Percentiles rank a stretch among this genome's conserved stretches.
Evolutionary conservation across 306 rosid genomes (phyloP).

Genomic region (Morella rubra): DNA sequence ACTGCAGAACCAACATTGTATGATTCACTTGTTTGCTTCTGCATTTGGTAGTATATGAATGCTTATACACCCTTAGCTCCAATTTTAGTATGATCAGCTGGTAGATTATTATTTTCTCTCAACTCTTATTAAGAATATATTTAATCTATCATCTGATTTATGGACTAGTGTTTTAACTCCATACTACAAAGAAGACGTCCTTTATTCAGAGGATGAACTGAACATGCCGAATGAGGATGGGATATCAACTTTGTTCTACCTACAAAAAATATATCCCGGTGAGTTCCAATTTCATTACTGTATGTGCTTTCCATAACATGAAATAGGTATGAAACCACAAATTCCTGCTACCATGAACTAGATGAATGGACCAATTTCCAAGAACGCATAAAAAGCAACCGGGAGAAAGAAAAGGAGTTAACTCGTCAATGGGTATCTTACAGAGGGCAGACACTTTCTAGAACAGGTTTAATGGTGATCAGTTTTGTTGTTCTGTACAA

Average conservation of each 20-base stretch:
- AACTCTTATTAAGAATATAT: conserved; percentile 9
- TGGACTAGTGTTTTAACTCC: conserved; percentile 81
- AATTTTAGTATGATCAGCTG: no score
- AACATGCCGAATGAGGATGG: conserved; percentile 88
- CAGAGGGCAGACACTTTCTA: conserved; percentile 94
- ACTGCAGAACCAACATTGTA: no score
- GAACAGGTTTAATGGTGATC: conserved; percentile 54
- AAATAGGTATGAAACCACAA: no score
- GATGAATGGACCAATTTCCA: no score
- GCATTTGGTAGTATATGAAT: no score
- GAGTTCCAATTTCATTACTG: no score
- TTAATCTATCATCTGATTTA: conserved; percentile 8
- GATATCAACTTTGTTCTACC: conserved; percentile 89
- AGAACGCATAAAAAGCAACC: neutral
- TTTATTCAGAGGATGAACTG: conserved; percentile 72
- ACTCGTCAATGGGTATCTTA: conserved; percentile 97
- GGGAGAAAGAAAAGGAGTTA: conserved; percentile 53
- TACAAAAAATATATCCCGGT: conserved; percentile 77
- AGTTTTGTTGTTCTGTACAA: no score
- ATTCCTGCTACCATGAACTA: no score
- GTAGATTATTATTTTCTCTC: neutral
- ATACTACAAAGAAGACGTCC: conserved; percentile 92
- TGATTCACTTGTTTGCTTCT: no score
- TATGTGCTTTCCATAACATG: no score
- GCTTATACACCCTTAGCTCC: no score